These are phyloP conservation scores for Aspergillus tanneri DNA, from an alignment of 2,329 filamentous ascomycete species.

Conservation along the genomic window DNA sequence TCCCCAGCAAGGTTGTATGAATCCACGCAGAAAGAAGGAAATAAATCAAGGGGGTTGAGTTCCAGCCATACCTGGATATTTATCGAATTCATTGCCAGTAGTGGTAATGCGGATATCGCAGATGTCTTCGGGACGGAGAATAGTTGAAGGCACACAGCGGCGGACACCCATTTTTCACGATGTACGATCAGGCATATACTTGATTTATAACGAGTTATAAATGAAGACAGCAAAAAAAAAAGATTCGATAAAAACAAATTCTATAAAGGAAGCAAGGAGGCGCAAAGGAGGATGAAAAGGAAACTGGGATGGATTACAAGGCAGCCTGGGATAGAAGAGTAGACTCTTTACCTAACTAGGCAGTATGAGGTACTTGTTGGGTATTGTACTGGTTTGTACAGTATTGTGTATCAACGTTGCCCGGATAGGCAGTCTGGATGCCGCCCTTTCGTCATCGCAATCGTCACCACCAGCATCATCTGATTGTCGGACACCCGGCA, in stretches of 20 bases:
- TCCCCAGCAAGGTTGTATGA: no score
- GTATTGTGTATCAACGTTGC: no score
- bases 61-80: constrained; percentile 40
- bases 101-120: constrained; percentile 34
- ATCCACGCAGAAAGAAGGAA: no score
- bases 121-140: constrained; percentile 21
- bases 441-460: no score
- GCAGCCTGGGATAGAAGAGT: neutral
- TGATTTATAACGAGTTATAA: neutral
- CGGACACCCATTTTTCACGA: constrained; percentile 16
- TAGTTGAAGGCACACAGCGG: constrained; percentile 10
- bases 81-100: constrained; percentile 34
- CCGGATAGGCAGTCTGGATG: no score
- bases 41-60: neutral
- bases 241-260: neutral
- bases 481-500: no score
- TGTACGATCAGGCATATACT: neutral
- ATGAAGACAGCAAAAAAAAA: neutral
- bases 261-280: neutral
- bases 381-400: no score
- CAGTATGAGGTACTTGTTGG: neutral
- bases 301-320: no score
- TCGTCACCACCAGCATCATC: no score
- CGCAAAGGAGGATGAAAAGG: neutral
- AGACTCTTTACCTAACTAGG: neutral